Conservation (phyloP, 495 filamentous ascomycete species). For the Penicillium herquei region DNA sequence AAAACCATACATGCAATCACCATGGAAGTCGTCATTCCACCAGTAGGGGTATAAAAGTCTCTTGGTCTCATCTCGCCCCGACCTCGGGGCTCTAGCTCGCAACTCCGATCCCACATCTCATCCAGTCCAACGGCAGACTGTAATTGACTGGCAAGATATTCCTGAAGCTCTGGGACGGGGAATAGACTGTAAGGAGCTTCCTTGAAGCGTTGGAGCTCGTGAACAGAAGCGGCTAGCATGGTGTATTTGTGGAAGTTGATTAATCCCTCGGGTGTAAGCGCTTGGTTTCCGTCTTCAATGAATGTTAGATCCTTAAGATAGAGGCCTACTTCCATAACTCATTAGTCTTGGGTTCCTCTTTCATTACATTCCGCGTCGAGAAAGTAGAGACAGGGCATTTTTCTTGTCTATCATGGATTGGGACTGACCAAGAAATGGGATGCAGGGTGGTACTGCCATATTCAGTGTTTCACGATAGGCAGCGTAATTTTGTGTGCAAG, state of each 20-base stretch:
- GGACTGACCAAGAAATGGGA: conserved; percentile 85
- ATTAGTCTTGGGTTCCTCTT: too few species aligned
- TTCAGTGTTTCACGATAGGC: conserved; percentile 85
- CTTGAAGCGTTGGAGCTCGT: conserved; percentile 88
- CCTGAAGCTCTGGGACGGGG: conserved; percentile 81
- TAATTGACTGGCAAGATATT: conserved; percentile 86
- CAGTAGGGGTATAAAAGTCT: conserved; percentile 43
- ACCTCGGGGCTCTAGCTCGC: conserved; percentile 81
- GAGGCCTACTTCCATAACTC: conserved; percentile 55
- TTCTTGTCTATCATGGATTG: too few species aligned
- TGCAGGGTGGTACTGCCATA: conserved; percentile 81
- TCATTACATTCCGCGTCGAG: conserved; percentile 1
- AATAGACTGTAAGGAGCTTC: conserved; percentile 82
- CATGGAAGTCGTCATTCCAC: conserved; percentile 41
- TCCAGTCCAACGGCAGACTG: conserved; percentile 80
- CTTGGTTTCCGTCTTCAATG: conserved; percentile 94
- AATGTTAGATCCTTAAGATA: conserved; percentile 94
- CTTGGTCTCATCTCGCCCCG: conserved; percentile 59
- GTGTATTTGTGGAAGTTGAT: conserved; percentile 94
- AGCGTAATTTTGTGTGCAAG: conserved; percentile 88
- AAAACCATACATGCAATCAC: conserved; percentile 29
- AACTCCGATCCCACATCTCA: conserved; percentile 89
- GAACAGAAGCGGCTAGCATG: conserved; percentile 91
- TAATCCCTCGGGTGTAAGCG: conserved; percentile 77
- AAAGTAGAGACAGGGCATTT: neutral